Evolutionary conservation across 805 yeast genomes (phyloP).

Genomic region (Metschnikowia kunwiensis): DNA sequence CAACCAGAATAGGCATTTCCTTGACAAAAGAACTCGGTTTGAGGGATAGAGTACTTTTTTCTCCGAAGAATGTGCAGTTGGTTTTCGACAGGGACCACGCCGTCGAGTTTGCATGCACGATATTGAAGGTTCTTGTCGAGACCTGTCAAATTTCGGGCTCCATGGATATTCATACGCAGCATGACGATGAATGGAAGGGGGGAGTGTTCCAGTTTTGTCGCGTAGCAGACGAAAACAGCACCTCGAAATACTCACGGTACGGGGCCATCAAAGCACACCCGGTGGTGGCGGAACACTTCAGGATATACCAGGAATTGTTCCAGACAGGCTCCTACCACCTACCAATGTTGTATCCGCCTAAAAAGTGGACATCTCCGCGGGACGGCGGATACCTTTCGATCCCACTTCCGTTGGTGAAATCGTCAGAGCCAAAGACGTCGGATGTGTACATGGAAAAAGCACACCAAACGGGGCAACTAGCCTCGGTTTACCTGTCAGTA

Average conservation of each 20-base stretch:
- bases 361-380: constrained; percentile 31
- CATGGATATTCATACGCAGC: background rate
- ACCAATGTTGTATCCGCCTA: constrained; percentile 42
- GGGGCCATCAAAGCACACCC: constrained; percentile 16
- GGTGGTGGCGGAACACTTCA: constrained; percentile 9
- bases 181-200: background rate
- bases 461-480: constrained; percentile 31
- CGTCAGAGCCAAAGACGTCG: constrained; percentile 17
- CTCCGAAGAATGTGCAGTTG: background rate
- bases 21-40: constrained; percentile 3
- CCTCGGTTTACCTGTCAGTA: constrained; percentile 28
- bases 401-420: constrained; percentile 24
- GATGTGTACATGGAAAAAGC: constrained; percentile 25
- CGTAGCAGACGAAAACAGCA: constrained; percentile 1
- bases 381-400: constrained; percentile 36
- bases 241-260: constrained; percentile 4
- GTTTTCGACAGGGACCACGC: constrained; percentile 21
- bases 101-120: constrained; percentile 18
- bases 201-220: constrained; percentile 7
- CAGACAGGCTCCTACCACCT: constrained; percentile 15
- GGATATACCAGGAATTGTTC: constrained; percentile 10
- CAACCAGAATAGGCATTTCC: constrained; percentile 4
- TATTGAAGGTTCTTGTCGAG: constrained; percentile 18
- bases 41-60: background rate
- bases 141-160: constrained; percentile 14